Base-by-base conservation (phyloP, 2,329 filamentous ascomycete genomes). In the Alternaria brassicicola region DNA sequence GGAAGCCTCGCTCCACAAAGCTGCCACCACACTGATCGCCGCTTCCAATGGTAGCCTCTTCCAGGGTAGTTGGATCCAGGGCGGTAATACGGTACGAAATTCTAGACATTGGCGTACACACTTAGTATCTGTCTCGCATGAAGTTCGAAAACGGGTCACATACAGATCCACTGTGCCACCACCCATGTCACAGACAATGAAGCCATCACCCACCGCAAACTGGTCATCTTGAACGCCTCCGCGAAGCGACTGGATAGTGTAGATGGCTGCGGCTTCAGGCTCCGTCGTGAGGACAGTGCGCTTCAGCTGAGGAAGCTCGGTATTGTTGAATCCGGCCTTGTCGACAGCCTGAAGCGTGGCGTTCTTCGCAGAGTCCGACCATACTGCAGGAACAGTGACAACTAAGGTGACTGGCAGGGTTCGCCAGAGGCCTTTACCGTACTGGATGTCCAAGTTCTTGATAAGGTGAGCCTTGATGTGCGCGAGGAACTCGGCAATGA, bases 131-230 rank as follows among this genome's bases (percentile, higher is more conserved):
- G 19, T 35, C 30, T 25, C 9, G 15, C 17, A 46, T 33, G 7
- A 1, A 45, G 4, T 7, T 33, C 15, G 36, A 3, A 31, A 19
- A n/a, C 7, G 46, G 4, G 13, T 26, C 21, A 48, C 46, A 38
- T 38, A 48, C 12, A 73, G 23, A n/a, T 75, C 72, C 0, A 72
- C 68, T 0, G 69, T 74, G 0, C 73, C 73, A 0, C 73, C 72
- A 0, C 72, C 72, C 64, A 72, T 70, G 13, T 75, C 73, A 23
- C 70, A 75, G 0, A 75, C 38, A 0, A 70, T 59, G 52, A 75
- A 74, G 0, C 65, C 64, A 23, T 74, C 67, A 4, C 54, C 61
- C 0, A 66, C 15, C 0, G 23, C 30, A 2, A 74, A 57, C 2
- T 66, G 33, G 0, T 47, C 12, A 10, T 69, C 58, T 8, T 70